A percentile compares a stretch with the other conserved stretches of the same genome.
These are phyloP conservation scores for Buxus sempervirens DNA, from an alignment of 164 flowering plant species.

Conservation along the genomic window DNA sequence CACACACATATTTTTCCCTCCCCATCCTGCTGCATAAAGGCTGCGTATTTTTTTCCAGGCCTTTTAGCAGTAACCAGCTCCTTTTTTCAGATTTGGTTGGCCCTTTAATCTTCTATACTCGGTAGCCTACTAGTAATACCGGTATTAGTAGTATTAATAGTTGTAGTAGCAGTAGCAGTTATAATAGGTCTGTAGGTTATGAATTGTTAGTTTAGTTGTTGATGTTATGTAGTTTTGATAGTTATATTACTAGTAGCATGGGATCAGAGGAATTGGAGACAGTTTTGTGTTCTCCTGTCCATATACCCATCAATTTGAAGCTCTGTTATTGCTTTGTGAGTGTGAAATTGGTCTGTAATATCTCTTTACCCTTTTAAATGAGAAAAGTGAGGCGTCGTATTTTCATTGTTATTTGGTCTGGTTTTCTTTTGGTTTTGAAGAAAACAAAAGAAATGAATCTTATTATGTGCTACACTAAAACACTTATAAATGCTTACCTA, in stretches of 20 bases:
- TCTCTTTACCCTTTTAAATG: neutral
- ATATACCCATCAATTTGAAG: constrained; percentile 18
- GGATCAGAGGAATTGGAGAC: constrained; percentile 34
- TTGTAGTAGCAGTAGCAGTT: too few relatives aligned
- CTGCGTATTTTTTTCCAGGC: constrained; percentile 41
- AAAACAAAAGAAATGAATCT: too few relatives aligned
- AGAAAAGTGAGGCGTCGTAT: too few relatives aligned
- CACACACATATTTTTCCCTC: neutral
- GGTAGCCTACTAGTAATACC: neutral
- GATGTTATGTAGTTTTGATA: neutral
- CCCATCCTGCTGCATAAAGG: constrained; percentile 24
- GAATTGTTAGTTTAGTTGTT: neutral
- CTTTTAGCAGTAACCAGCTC: constrained; percentile 16
- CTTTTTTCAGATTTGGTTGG: too few relatives aligned
- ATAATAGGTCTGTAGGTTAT: neutral
- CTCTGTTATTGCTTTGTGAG: constrained; percentile 18
- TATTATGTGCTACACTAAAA: too few relatives aligned
- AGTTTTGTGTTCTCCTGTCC: constrained; percentile 46
- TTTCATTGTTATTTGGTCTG: too few relatives aligned
- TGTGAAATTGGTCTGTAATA: neutral
- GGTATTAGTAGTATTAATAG: neutral
- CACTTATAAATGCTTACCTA: too few relatives aligned
- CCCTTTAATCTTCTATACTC: too few relatives aligned
- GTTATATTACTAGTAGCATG: neutral
- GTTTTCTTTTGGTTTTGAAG: too few relatives aligned